These are phyloP conservation scores for Hyphopichia burtonii DNA, from an alignment of 1,139 yeast species.

Conservation along the genomic window DNA sequence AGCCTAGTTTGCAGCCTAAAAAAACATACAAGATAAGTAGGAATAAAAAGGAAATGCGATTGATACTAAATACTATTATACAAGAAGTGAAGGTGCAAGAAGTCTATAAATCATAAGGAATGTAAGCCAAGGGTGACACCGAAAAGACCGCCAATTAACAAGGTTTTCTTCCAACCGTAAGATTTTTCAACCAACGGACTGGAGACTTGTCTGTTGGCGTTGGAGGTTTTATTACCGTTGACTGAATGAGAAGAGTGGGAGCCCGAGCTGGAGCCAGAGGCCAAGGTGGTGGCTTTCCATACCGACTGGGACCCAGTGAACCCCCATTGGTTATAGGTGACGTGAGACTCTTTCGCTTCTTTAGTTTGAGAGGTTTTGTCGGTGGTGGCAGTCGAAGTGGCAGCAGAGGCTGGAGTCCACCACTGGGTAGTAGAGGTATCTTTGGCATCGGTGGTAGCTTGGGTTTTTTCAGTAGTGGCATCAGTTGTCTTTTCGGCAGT, in stretches of 20 bases:
- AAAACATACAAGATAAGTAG: no score
- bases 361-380: constrained; percentile 7
- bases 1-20: no score
- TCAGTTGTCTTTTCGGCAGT: constrained; percentile 10
- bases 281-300: constrained; percentile 25
- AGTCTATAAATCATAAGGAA: constrained; percentile 11
- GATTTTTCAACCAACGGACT: constrained; percentile 10
- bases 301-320: constrained; percentile 41
- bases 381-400: constrained; percentile 4
- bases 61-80: no score
- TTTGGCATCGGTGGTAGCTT: constrained; percentile 15
- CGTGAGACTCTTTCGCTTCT: constrained; percentile 1
- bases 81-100: not conserved
- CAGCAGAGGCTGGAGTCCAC: constrained; percentile 5
- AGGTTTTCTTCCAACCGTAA: constrained; percentile 17
- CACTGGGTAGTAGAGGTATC: constrained; percentile 6
- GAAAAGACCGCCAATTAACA: constrained; percentile 16
- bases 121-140: constrained; percentile 18
- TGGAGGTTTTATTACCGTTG: constrained; percentile 19
- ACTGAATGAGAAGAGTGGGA: constrained; percentile 14
- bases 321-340: constrained; percentile 42
- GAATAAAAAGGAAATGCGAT: no score
- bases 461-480: constrained; percentile 10
- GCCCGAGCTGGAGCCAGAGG: constrained; percentile 6
- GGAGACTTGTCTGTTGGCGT: constrained; percentile 12